Percentiles rank a stretch among this genome's conserved stretches.
Evolutionary conservation across 2,329 filamentous ascomycete species (phyloP).

Genomic region (Fusarium sp.): DNA sequence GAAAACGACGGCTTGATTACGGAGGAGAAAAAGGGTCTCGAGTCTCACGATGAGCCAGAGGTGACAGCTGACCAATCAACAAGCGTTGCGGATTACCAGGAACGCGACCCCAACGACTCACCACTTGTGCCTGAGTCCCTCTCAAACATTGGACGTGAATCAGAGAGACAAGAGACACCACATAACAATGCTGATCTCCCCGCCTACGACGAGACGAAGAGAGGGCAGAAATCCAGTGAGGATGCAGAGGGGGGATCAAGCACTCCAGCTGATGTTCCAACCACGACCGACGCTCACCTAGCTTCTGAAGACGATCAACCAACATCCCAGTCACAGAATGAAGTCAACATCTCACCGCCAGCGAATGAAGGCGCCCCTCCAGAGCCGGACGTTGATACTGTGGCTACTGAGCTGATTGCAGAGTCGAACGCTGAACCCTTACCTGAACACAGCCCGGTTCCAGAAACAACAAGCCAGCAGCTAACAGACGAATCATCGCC

Average conservation of each 20-base stretch:
- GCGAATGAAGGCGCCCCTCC: not conserved
- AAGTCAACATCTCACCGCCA: not conserved
- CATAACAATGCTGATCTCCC: not conserved
- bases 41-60: not conserved
- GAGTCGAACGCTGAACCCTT: not conserved
- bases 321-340: not conserved
- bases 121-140: not conserved
- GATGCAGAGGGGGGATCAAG: not conserved
- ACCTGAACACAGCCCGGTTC: too few relatives aligned
- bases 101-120: not conserved
- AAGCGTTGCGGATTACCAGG: not conserved
- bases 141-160: not conserved
- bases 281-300: not conserved
- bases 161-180: conserved; percentile 22
- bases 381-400: not conserved
- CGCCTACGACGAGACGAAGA: conserved; percentile 9
- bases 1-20: not conserved
- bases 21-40: not conserved
- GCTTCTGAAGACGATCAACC: not conserved
- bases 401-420: not conserved
- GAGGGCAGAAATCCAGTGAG: not conserved
- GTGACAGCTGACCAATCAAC: not conserved
- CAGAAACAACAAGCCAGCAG: too few relatives aligned
- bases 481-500: too few relatives aligned
- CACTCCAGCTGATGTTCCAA: not conserved